Evolutionary conservation across 179 eudicot genomes (phyloP).

Genomic region (Vitellaria paradoxa): DNA sequence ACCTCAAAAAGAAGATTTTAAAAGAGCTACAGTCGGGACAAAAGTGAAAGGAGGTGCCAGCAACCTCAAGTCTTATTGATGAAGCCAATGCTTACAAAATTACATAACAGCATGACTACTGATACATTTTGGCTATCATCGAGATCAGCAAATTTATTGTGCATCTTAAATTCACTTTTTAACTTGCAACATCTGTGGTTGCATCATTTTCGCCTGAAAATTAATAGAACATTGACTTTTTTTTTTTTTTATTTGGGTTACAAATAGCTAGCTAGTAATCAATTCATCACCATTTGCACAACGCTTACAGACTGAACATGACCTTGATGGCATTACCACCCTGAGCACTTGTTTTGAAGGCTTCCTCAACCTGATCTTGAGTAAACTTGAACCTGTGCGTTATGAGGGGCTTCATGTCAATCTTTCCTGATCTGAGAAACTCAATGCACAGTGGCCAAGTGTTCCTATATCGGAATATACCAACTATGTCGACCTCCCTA

Average conservation of each 20-base stretch:
- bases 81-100: too few species aligned
- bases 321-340: constrained; percentile 81
- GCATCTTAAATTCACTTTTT: too few species aligned
- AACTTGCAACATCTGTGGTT: too few species aligned
- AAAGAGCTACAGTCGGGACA: background rate
- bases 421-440: constrained; percentile 63
- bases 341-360: constrained; percentile 72
- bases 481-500: constrained; percentile 76
- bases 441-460: constrained; percentile 80
- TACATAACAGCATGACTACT: too few species aligned
- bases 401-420: constrained; percentile 75
- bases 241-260: too few species aligned
- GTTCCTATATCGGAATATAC: constrained; percentile 71
- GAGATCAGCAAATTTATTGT: too few species aligned
- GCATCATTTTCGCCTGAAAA: too few species aligned
- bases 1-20: background rate
- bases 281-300: background rate
- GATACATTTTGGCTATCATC: too few species aligned
- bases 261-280: too few species aligned
- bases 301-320: constrained; percentile 58
- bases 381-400: constrained; percentile 67
- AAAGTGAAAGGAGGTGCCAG: background rate
- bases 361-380: constrained; percentile 66
- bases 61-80: too few species aligned
- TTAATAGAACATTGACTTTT: too few species aligned